phyloP scores from a whole-genome alignment of 805 yeast species.

The Candida tibetensis region DNA sequence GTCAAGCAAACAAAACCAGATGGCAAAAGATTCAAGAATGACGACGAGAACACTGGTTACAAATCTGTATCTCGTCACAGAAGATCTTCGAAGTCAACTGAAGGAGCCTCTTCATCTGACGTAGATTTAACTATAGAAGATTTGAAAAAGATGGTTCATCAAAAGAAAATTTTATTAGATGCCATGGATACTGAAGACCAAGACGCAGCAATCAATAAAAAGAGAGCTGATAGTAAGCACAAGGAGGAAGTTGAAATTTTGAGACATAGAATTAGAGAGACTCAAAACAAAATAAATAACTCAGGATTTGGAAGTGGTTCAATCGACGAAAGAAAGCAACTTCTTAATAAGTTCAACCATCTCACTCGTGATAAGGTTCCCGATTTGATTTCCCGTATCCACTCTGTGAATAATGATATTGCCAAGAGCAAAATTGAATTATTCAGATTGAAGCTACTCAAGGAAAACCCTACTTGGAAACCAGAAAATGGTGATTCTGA shows the following conservation, averaged over 20 bases:
- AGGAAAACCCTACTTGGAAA: slow-evolving; percentile 63
- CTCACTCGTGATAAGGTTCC: slow-evolving; percentile 71
- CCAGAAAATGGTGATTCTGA: slow-evolving; percentile 34
- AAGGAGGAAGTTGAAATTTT: slow-evolving; percentile 59
- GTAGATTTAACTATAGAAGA: slow-evolving; percentile 48
- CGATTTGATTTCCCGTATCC: slow-evolving; percentile 58
- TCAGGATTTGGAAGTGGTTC: slow-evolving; percentile 25
- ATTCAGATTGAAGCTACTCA: slow-evolving; percentile 52
- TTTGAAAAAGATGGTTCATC: slow-evolving; percentile 63
- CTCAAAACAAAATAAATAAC: slow-evolving; percentile 32
- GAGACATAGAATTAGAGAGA: slow-evolving; percentile 55
- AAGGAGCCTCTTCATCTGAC: slow-evolving; percentile 21
- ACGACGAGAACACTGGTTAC: slow-evolving; percentile 68
- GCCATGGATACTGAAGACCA: slow-evolving; percentile 70
- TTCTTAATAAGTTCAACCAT: slow-evolving; percentile 55
- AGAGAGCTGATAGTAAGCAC: slow-evolving; percentile 39
- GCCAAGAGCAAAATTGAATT: slow-evolving; percentile 63
- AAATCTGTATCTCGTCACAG: slow-evolving; percentile 66
- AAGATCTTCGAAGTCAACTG: slow-evolving; percentile 18
- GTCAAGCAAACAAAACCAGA: slow-evolving; percentile 21
- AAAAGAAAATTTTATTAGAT: slow-evolving; percentile 66
- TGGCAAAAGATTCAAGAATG: slow-evolving; percentile 58
- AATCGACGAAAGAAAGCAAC: slow-evolving; percentile 44
- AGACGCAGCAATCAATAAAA: slow-evolving; percentile 32
- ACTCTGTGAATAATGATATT: slow-evolving; percentile 64